Evolutionary conservation across 2,329 filamentous ascomycete genomes (phyloP).

Genomic region (Fusarium continuum): DNA sequence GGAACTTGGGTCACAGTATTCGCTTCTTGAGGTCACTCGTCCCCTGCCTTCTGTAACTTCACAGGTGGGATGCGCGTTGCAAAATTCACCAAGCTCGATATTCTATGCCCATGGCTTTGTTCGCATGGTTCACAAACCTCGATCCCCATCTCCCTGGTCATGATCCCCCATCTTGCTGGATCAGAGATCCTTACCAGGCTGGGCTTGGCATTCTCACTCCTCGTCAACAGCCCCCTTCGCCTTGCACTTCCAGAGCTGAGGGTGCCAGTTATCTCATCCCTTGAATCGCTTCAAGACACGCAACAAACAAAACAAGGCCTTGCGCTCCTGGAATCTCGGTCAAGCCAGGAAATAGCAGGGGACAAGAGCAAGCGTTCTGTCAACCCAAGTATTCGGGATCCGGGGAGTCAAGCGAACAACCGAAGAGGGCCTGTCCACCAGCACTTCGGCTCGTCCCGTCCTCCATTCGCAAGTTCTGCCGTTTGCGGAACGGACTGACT

Average conservation of each 20-base stretch:
- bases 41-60: conserved; percentile 29
- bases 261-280: neutral
- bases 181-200: conserved; percentile 15
- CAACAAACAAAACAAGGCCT: conserved; percentile 9
- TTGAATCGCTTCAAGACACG: conserved; percentile 4
- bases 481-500: conserved; percentile 24
- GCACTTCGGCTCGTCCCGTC: conserved; percentile 43
- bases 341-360: conserved; percentile 23
- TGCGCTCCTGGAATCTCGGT: conserved; percentile 17
- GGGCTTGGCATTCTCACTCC: neutral
- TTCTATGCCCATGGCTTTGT: conserved; percentile 39
- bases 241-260: conserved; percentile 4
- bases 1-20: conserved; percentile 11
- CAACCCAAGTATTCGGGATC: conserved; percentile 33
- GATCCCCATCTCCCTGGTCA: conserved; percentile 31
- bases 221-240: conserved; percentile 7
- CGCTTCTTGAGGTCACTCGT: conserved; percentile 25
- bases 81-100: conserved; percentile 28
- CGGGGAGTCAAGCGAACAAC: conserved; percentile 28
- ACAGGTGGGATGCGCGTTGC: conserved; percentile 15
- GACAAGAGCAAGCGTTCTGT: conserved; percentile 21
- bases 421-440: conserved; percentile 27
- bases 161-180: conserved; percentile 27
- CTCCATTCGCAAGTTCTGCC: conserved; percentile 41
- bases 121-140: conserved; percentile 23